Percentiles rank a stretch among this genome's conserved stretches.
These are phyloP conservation scores for Rostrohypoxylon terebratum DNA, from an alignment of 495 filamentous ascomycete genomes.

Conservation along the genomic window DNA sequence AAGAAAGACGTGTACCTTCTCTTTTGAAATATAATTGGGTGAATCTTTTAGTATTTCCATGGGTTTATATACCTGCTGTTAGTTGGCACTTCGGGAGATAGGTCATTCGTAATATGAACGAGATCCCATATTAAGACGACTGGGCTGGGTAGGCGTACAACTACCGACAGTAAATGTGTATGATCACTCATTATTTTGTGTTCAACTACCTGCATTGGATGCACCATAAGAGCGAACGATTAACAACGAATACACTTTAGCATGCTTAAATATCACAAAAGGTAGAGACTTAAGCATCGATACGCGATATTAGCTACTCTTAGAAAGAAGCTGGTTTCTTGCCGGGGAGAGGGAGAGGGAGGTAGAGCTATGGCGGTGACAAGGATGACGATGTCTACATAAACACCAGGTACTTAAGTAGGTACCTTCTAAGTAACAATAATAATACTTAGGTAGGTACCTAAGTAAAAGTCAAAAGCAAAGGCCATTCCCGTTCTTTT, in stretches of 20 bases:
- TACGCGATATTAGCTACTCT: neutral
- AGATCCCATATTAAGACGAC: neutral
- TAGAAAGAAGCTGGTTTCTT: neutral
- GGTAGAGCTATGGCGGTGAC: neutral
- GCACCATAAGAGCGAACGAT: too few relatives aligned
- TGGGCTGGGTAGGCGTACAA: neutral
- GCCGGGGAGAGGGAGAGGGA: neutral
- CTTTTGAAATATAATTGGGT: too few relatives aligned
- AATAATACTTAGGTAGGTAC: neutral
- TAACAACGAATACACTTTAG: too few relatives aligned
- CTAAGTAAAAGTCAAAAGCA: neutral
- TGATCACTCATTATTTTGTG: neutral
- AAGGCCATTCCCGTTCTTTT: constrained; percentile 4
- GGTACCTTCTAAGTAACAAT: too few relatives aligned
- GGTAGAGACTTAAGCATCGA: too few relatives aligned
- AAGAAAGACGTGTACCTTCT: too few relatives aligned
- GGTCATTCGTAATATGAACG: neutral
- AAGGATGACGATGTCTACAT: neutral
- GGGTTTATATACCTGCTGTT: too few relatives aligned
- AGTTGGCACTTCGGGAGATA: too few relatives aligned
- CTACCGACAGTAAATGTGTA: neutral
- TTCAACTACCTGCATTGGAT: neutral
- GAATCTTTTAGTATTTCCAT: too few relatives aligned
- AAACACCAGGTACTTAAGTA: too few relatives aligned
- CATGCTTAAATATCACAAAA: neutral